Percentiles rank a stretch among this genome's conserved stretches.
These are phyloP conservation scores for Agrostemma githago DNA, from an alignment of 148 eudicot genomes.

Conservation along the genomic window DNA sequence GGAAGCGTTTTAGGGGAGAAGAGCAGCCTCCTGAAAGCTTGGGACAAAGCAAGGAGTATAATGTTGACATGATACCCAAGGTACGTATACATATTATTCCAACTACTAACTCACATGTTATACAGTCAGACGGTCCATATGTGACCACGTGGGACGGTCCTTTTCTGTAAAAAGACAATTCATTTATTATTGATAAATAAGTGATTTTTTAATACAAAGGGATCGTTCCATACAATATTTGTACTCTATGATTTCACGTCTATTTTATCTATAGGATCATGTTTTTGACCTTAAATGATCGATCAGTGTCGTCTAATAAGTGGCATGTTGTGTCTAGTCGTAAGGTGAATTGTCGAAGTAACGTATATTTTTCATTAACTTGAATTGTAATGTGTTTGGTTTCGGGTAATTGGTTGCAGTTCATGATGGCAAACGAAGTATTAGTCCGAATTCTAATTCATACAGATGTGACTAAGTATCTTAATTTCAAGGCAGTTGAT, in stretches of 20 bases:
- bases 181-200: too few species aligned
- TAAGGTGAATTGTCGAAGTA: too few species aligned
- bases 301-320: too few species aligned
- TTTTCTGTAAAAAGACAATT: too few species aligned
- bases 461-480: slow-evolving; percentile 71
- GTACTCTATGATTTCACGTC: not conserved
- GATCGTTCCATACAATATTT: not conserved
- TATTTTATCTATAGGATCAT: too few species aligned
- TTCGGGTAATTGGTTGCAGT: slow-evolving; percentile 30
- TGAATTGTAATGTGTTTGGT: too few species aligned
- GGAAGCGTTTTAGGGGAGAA: slow-evolving; percentile 71
- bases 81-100: slow-evolving; percentile 24
- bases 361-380: not conserved
- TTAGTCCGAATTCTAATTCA: slow-evolving; percentile 74
- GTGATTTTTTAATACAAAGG: too few species aligned
- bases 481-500: slow-evolving; percentile 83
- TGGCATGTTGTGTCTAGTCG: too few species aligned
- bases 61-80: slow-evolving; percentile 89
- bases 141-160: too few species aligned
- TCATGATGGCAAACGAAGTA: slow-evolving; percentile 83
- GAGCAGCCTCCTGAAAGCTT: slow-evolving; percentile 52
- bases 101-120: too few species aligned
- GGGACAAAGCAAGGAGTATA: slow-evolving; percentile 75
- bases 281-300: too few species aligned
- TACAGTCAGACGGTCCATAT: too few species aligned